phyloP scores from a whole-genome alignment of 1,284 basidiomycete species.

The Malassezia dermatis region DNA sequence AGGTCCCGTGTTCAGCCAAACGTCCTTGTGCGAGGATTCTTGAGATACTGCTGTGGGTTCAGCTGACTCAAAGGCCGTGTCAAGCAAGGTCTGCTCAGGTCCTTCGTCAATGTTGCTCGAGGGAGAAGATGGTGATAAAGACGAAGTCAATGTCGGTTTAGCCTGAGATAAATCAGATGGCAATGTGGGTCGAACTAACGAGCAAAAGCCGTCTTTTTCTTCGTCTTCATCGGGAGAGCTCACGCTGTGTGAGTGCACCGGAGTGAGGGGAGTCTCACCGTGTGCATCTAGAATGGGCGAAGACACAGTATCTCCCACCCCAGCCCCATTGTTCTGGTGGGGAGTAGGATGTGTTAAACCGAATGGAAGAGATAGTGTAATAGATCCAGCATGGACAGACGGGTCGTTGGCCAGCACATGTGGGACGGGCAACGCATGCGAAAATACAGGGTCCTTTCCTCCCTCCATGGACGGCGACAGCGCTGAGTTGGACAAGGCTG shows the following conservation, averaged over 20 bases:
- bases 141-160: neutral
- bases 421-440: conserved; percentile 32
- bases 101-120: neutral
- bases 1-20: neutral
- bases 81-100: neutral
- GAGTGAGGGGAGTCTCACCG: conserved; percentile 15
- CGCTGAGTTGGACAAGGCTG: neutral
- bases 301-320: neutral
- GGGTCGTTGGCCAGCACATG: conserved; percentile 22
- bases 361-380: conserved; percentile 33
- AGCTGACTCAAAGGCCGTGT: neutral
- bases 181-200: neutral
- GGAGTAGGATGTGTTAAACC: neutral
- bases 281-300: conserved; percentile 6
- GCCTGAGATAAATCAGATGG: conserved; percentile 3
- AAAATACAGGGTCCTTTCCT: conserved; percentile 25
- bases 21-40: neutral
- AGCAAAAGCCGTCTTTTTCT: neutral
- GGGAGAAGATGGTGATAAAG: neutral
- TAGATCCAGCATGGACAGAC: conserved; percentile 26
- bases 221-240: neutral
- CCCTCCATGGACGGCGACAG: neutral
- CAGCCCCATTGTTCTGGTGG: neutral
- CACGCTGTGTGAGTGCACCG: conserved; percentile 4
- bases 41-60: neutral